phyloP scores from a whole-genome alignment of 2,329 filamentous ascomycete genomes.

The Pestalotiopsis fici region DNA sequence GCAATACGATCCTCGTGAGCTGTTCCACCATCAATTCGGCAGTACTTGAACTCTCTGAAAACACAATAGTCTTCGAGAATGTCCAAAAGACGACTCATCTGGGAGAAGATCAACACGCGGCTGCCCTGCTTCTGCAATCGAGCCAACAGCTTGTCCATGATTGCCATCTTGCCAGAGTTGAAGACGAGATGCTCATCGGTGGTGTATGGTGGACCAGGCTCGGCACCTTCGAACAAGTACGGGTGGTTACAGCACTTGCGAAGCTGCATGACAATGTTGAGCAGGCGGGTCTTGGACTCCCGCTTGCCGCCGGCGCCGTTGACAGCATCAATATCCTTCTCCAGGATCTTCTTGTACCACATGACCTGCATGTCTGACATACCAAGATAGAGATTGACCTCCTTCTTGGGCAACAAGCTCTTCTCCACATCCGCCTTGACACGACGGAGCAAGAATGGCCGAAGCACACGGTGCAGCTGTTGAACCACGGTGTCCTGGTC shows the following conservation, averaged over 20 bases:
- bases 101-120: conserved; percentile 97
- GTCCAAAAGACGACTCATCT: conserved; percentile 96
- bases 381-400: conserved; percentile 93
- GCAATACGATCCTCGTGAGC: conserved; percentile 97
- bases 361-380: conserved; percentile 99
- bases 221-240: conserved; percentile 95
- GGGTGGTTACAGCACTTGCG: conserved; percentile 99
- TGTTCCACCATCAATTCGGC: conserved; percentile 93
- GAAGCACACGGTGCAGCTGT: conserved; percentile 88
- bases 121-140: conserved; percentile 85
- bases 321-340: conserved; percentile 98
- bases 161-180: conserved; percentile 96
- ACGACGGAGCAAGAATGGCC: conserved; percentile 90
- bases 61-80: conserved; percentile 98
- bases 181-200: conserved; percentile 94
- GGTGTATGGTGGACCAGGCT: conserved; percentile 95
- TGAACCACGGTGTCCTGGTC: conserved; percentile 96
- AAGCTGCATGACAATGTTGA: conserved; percentile 99
- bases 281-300: conserved; percentile 92
- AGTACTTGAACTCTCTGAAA: conserved; percentile 93
- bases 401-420: conserved; percentile 94
- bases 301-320: conserved; percentile 95
- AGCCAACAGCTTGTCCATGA: conserved; percentile 87
- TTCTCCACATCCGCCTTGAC: conserved; percentile 99
- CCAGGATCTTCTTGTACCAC: conserved; percentile 98